phyloP scores from a whole-genome alignment of 192 early-diverging fungal species.

The Oehlia diaphana region DNA sequence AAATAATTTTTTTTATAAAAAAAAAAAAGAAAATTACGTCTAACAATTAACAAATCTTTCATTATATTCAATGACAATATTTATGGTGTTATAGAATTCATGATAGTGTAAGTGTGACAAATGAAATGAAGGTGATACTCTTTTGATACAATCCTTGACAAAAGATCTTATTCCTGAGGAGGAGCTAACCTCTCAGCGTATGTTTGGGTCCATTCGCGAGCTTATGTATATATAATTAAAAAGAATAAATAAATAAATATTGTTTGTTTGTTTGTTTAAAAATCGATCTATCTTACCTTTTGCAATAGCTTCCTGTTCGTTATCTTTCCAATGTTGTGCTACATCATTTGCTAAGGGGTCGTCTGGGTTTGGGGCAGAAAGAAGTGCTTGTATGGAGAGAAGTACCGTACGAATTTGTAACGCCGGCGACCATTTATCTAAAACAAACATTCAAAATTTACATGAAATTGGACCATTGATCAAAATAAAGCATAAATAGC shows the following conservation, averaged over 20 bases:
- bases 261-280: background rate
- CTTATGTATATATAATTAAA: constrained; percentile 27
- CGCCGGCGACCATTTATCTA: constrained; percentile 99
- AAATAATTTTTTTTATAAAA: no score
- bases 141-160: background rate
- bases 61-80: background rate
- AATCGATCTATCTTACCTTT: constrained; percentile 48
- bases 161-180: background rate
- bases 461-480: background rate
- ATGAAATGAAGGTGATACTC: no score
- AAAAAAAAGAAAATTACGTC: background rate
- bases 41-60: background rate
- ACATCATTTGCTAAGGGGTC: constrained; percentile 98
- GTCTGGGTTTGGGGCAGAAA: constrained; percentile 98
- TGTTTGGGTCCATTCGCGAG: constrained; percentile 47
- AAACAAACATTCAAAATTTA: background rate
- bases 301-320: constrained; percentile 88
- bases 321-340: constrained; percentile 98
- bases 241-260: constrained; percentile 16
- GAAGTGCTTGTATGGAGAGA: constrained; percentile 93
- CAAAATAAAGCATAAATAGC: background rate
- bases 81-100: background rate
- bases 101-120: background rate
- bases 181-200: constrained; percentile 25
- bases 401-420: constrained; percentile 98